These are phyloP conservation scores for Lepiota venenata DNA, from an alignment of 768 basidiomycete genomes.

Conservation along the genomic window DNA sequence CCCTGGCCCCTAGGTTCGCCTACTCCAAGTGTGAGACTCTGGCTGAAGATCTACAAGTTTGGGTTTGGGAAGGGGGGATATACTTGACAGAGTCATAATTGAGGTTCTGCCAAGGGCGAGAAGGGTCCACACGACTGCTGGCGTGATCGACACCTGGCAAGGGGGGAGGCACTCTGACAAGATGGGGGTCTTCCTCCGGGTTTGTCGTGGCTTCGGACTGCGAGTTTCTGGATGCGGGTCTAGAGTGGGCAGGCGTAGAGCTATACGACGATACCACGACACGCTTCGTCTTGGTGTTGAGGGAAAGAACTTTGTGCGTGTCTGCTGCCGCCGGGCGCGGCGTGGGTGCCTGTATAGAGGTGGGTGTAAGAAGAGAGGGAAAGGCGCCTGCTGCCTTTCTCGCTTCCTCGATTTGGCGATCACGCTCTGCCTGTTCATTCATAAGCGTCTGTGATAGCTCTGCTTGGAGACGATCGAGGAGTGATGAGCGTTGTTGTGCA, in stretches of 20 bases:
- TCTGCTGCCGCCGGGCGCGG: conserved; percentile 19
- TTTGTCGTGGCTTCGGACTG: conserved; percentile 21
- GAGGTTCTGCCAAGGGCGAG: conserved; percentile 44
- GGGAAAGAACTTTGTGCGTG: conserved; percentile 57
- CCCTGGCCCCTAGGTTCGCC: conserved; percentile 5
- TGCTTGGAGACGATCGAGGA: conserved; percentile 41
- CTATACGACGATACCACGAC: conserved; percentile 54
- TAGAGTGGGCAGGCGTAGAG: conserved; percentile 34
- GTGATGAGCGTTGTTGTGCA: conserved; percentile 23
- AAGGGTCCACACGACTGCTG: conserved; percentile 21
- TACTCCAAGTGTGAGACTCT: conserved; percentile 1
- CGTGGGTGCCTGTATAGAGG: neutral
- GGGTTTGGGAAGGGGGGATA: conserved; percentile 21
- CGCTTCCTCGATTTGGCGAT: conserved; percentile 44
- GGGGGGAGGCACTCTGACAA: conserved; percentile 37
- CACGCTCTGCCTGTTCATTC: conserved; percentile 46
- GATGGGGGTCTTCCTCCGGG: conserved; percentile 26
- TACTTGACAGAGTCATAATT: conserved; percentile 31
- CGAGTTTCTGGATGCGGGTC: conserved; percentile 23
- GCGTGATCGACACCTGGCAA: conserved; percentile 33
- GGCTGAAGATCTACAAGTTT: neutral
- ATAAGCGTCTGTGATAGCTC: conserved; percentile 41
- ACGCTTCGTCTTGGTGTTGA: conserved; percentile 45
- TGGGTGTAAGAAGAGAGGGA: conserved; percentile 38
- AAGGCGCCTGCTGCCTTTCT: conserved; percentile 57